Evolutionary conservation across 1,284 basidiomycete species (phyloP).

Genomic region (Prillingera fragicola): DNA sequence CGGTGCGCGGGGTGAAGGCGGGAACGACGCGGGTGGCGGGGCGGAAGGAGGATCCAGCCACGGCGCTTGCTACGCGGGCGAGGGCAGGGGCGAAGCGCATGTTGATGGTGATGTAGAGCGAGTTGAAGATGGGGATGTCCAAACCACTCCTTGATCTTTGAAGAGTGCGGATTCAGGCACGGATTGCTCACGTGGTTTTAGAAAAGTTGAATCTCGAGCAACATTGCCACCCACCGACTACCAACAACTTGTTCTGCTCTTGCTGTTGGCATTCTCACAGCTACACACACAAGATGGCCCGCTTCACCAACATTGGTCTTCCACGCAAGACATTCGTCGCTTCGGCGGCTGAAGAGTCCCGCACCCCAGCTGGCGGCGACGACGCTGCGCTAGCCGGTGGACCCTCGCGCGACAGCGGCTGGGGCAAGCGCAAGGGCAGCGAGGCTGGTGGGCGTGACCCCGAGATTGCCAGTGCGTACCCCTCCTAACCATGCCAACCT

Average conservation of each 20-base stretch:
- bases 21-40: background rate
- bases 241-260: too few relatives aligned
- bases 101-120: background rate
- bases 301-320: constrained; percentile 48
- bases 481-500: background rate
- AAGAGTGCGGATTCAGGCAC: too few relatives aligned
- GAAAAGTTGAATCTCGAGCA: background rate
- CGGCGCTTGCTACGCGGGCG: background rate
- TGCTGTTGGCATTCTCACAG: too few relatives aligned
- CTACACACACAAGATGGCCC: constrained; percentile 42
- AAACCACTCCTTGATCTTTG: too few relatives aligned
- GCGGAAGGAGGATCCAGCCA: too few relatives aligned
- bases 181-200: too few relatives aligned
- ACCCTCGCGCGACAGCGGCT: constrained; percentile 17
- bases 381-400: constrained; percentile 15
- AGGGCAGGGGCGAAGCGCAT: background rate
- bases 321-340: constrained; percentile 42
- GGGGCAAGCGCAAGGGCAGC: constrained; percentile 15
- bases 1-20: background rate
- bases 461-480: constrained; percentile 39
- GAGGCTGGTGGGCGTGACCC: constrained; percentile 41
- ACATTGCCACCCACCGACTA: too few relatives aligned
- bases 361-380: background rate
- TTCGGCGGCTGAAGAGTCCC: constrained; percentile 42
- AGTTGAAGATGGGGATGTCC: background rate